Evolutionary conservation across 306 rosid genomes (phyloP).

Genomic region (Vigna unguiculata): DNA sequence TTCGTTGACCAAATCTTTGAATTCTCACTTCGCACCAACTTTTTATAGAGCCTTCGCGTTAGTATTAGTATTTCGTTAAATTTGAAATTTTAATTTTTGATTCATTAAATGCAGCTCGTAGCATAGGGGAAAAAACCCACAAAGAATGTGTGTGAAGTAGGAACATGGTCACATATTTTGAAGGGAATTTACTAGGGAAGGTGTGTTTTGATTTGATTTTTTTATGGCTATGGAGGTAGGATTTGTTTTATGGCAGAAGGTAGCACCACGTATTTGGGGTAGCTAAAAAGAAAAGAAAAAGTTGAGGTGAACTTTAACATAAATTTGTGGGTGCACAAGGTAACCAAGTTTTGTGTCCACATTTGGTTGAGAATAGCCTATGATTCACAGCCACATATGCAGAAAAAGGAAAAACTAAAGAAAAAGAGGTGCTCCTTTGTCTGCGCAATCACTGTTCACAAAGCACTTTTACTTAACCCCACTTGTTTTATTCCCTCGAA

Average conservation of each 20-base stretch:
- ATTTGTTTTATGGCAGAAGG: constrained; percentile 44
- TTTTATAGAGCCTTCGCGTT: no score
- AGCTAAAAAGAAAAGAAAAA: constrained; percentile 41
- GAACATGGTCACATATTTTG: constrained; percentile 36
- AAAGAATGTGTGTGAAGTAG: constrained; percentile 27
- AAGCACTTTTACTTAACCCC: constrained; percentile 45
- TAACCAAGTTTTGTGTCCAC: constrained; percentile 46
- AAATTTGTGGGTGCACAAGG: constrained; percentile 25
- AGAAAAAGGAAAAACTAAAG: neutral
- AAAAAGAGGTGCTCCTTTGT: constrained; percentile 31
- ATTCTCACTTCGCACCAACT: constrained; percentile 29
- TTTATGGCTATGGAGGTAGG: constrained; percentile 35
- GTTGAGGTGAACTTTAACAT: constrained; percentile 44
- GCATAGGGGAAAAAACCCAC: neutral
- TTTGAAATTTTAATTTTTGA: no score
- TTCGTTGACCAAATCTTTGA: constrained; percentile 49
- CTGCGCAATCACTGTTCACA: constrained; percentile 43
- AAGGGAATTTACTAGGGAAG: constrained; percentile 6
- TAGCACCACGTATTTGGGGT: constrained; percentile 49
- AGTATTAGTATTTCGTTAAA: no score
- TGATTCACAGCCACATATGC: constrained; percentile 40
- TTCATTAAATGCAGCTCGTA: neutral
- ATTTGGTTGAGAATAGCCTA: constrained; percentile 46
- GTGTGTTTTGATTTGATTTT: constrained; percentile 5
- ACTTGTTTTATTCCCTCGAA: constrained; percentile 41